These are phyloP conservation scores for Eutypa lata DNA, from an alignment of 2,329 filamentous ascomycete species.

Conservation along the genomic window DNA sequence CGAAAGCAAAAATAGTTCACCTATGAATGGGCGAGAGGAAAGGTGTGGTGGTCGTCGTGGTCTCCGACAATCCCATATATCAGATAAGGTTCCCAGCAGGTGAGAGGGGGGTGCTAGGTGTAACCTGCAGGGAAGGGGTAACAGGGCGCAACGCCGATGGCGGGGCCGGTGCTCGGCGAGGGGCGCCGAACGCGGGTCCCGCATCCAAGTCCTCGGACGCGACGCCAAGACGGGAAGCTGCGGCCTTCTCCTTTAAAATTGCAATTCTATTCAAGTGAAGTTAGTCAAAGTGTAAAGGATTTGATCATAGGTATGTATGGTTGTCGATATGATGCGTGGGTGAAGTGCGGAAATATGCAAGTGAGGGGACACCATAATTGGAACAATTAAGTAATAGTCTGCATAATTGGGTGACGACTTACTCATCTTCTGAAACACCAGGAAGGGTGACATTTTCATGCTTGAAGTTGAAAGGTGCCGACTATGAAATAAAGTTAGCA, in stretches of 20 bases:
- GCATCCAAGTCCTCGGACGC: constrained; percentile 11
- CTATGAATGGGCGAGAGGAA: not conserved
- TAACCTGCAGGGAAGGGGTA: constrained; percentile 14
- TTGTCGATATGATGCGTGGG: no score
- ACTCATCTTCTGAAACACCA: constrained; percentile 59
- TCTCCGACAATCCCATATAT: not conserved
- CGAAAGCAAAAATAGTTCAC: no score
- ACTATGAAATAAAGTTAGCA: constrained; percentile 39
- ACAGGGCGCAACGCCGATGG: constrained; percentile 13
- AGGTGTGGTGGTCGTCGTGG: not conserved
- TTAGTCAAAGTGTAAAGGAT: not conserved
- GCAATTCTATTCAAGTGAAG: constrained; percentile 35
- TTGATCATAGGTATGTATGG: not conserved
- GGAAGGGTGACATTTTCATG: constrained; percentile 51
- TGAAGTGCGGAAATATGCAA: constrained; percentile 1
- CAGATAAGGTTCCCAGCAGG: constrained; percentile 19
- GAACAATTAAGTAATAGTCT: no score
- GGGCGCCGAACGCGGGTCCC: constrained; percentile 14
- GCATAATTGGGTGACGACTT: constrained; percentile 27
- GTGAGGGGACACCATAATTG: no score
- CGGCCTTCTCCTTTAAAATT: constrained; percentile 50
- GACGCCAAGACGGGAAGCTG: constrained; percentile 46
- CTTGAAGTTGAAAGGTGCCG: constrained; percentile 57
- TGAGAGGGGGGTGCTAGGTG: constrained; percentile 16
- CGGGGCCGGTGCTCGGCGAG: constrained; percentile 24